Conservation (phyloP, 2,329 filamentous ascomycete species). For the Sclerotinia trifoliorum region DNA sequence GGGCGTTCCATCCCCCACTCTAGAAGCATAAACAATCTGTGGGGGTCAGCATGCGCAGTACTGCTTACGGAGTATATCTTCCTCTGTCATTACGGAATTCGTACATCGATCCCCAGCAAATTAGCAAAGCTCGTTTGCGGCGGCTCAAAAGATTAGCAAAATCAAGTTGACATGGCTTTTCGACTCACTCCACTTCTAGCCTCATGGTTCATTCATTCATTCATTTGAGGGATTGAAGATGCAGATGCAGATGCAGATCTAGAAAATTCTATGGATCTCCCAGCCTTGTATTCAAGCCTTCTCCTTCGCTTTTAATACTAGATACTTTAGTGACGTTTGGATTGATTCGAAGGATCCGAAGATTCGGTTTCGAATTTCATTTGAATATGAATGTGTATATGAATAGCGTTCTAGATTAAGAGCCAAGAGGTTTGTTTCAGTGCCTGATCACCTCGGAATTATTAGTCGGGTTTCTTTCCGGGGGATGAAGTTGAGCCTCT, state of each 20-base stretch:
- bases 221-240: slow-evolving; percentile 3
- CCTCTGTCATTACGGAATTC: not conserved
- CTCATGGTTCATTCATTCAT: not conserved
- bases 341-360: slow-evolving; percentile 4
- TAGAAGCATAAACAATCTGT: slow-evolving; percentile 2
- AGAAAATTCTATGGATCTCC: not conserved
- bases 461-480: not conserved
- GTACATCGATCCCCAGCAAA: not conserved
- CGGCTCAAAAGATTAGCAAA: slow-evolving; percentile 19
- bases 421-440: not conserved
- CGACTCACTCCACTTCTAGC: slow-evolving; percentile 16
- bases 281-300: slow-evolving; percentile 2
- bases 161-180: not conserved
- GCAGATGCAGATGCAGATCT: not conserved
- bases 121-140: slow-evolving; percentile 6
- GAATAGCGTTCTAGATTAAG: not conserved
- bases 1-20: not conserved
- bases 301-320: not conserved
- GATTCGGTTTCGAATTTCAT: not conserved
- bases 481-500: not conserved
- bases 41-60: not conserved
- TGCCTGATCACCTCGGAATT: not conserved
- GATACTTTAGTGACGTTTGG: not conserved
- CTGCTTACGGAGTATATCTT: not conserved
- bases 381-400: not conserved